Evolutionary conservation across 768 basidiomycete genomes (phyloP).

Genomic region (Tricholoma sp.): DNA sequence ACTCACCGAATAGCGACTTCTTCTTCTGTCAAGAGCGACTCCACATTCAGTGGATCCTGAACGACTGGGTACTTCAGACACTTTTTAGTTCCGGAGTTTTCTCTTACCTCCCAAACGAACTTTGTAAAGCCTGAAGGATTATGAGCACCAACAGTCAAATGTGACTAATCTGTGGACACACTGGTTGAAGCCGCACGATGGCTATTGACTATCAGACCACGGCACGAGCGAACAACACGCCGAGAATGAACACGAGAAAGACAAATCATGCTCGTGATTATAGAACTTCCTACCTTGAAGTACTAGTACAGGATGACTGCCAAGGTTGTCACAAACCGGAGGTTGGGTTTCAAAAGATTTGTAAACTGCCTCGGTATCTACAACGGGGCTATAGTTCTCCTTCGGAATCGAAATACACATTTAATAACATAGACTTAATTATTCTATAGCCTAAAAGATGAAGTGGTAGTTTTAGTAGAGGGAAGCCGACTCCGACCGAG

Average conservation of each 20-base stretch:
- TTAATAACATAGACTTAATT: too few relatives aligned
- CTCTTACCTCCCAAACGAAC: slow-evolving; percentile 41
- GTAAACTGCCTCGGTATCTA: too few relatives aligned
- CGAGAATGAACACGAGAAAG: slow-evolving; percentile 4
- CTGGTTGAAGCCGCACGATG: slow-evolving; percentile 25
- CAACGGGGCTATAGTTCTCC: too few relatives aligned
- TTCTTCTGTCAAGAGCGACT: slow-evolving; percentile 80
- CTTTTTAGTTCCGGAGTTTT: not conserved
- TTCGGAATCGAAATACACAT: too few relatives aligned
- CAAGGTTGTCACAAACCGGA: too few relatives aligned
- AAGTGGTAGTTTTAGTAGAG: too few relatives aligned
- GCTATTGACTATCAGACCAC: not conserved
- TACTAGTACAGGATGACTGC: too few relatives aligned
- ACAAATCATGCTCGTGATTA: slow-evolving; percentile 7
- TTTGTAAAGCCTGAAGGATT: slow-evolving; percentile 28
- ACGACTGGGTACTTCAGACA: not conserved
- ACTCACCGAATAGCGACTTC: slow-evolving; percentile 82
- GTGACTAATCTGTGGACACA: slow-evolving; percentile 3
- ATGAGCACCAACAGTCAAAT: not conserved
- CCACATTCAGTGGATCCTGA: slow-evolving; percentile 80
- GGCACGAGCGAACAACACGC: not conserved
- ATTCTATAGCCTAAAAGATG: too few relatives aligned
- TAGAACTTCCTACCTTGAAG: too few relatives aligned
- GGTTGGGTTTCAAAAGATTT: too few relatives aligned
- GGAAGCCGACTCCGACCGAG: too few relatives aligned